Evolutionary conservation across 306 rosid species (phyloP).

Genomic region (Astragalus membranaceus): DNA sequence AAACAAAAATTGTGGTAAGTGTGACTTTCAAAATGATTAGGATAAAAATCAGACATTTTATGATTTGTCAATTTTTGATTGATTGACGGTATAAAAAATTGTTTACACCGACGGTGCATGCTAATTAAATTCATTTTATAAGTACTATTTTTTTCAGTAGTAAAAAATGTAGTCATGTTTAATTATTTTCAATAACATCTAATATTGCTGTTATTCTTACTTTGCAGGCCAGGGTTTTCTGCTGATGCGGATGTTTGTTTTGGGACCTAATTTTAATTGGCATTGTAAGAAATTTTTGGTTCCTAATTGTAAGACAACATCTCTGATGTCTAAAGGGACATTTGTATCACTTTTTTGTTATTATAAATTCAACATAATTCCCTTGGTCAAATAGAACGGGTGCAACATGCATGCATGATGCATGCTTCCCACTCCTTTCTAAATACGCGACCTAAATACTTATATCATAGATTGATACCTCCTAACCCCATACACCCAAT

Average conservation of each 20-base stretch:
- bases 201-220: background rate
- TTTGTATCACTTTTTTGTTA: background rate
- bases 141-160: background rate
- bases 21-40: too few relatives aligned
- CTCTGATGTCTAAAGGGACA: background rate
- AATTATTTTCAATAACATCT: background rate
- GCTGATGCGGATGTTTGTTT: background rate
- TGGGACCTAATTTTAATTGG: background rate
- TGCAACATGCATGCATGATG: slow-evolving; percentile 13
- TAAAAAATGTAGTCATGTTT: background rate
- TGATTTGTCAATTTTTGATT: too few relatives aligned
- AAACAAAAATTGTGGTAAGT: too few relatives aligned
- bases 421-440: slow-evolving; percentile 7
- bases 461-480: too few relatives aligned
- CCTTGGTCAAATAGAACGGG: slow-evolving; percentile 1
- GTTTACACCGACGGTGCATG: too few relatives aligned
- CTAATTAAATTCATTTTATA: too few relatives aligned
- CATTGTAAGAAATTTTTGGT: background rate
- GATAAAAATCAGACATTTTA: too few relatives aligned
- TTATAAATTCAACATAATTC: background rate
- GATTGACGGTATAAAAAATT: too few relatives aligned
- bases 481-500: too few relatives aligned
- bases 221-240: slow-evolving; percentile 14
- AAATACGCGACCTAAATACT: background rate
- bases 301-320: background rate